Evolutionary conservation across 768 basidiomycete genomes (phyloP).

Genomic region (Phlegmacium glaucopus): DNA sequence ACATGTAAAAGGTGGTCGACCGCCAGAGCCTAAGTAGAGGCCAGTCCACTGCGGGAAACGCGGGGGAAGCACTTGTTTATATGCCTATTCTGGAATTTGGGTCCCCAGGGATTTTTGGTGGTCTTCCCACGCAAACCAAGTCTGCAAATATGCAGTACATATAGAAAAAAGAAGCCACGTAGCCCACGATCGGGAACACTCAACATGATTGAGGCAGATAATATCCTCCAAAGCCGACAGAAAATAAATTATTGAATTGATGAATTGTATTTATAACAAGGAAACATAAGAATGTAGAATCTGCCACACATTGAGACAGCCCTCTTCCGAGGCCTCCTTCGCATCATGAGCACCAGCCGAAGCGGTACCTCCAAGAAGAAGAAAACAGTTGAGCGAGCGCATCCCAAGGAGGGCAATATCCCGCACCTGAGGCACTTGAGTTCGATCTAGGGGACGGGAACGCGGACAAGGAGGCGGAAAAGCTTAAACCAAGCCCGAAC

Average conservation of each 20-base stretch:
- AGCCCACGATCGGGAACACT: no score
- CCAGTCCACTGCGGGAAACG: no score
- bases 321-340: conserved; percentile 29
- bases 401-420: conserved; percentile 28
- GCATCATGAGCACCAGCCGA: conserved; percentile 70
- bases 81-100: no score
- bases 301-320: conserved; percentile 22
- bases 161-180: no score
- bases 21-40: no score
- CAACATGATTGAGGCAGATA: no score
- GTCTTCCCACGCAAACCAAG: no score
- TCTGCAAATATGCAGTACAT: no score
- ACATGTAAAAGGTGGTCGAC: no score
- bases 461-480: conserved; percentile 89
- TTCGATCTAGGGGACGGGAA: conserved; percentile 84
- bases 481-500: conserved; percentile 85
- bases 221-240: background rate
- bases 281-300: conserved; percentile 29
- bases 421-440: conserved; percentile 33
- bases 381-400: conserved; percentile 43
- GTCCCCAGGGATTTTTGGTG: no score
- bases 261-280: background rate
- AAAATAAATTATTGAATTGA: background rate
- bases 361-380: conserved; percentile 62
- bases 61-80: no score